phyloP scores from a whole-genome alignment of 73 alveolate species.

The Paramecium octaurelia region DNA sequence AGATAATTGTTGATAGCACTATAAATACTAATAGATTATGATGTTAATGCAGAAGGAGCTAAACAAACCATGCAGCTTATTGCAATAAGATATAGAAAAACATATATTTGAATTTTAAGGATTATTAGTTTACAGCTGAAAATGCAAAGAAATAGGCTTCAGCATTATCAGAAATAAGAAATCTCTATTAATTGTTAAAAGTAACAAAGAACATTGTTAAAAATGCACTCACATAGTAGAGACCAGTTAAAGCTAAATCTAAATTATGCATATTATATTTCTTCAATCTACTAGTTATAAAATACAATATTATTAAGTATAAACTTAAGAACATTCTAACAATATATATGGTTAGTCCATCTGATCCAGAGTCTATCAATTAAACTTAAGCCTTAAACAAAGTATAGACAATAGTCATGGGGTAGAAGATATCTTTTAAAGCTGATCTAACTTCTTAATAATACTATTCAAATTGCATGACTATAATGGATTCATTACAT shows the following conservation, averaged over 20 bases:
- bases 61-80: constrained; percentile 11
- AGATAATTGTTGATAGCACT: neutral
- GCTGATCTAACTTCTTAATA: constrained; percentile 31
- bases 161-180: constrained; percentile 18
- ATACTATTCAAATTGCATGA: constrained; percentile 19
- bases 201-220: neutral
- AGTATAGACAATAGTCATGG: neutral
- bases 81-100: neutral
- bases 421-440: constrained; percentile 10
- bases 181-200: neutral
- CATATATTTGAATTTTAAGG: constrained; percentile 33
- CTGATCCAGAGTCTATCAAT: neutral
- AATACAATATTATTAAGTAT: constrained; percentile 17
- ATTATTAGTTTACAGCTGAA: constrained; percentile 31
- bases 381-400: neutral
- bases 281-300: neutral
- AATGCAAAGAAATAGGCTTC: constrained; percentile 47
- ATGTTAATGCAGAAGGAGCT: neutral
- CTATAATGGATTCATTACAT: neutral
- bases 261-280: constrained; percentile 31
- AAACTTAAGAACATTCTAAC: constrained; percentile 11
- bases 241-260: constrained; percentile 1
- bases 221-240: neutral
- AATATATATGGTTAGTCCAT: neutral
- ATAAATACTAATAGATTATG: neutral